Conservation (phyloP, 2,329 filamentous ascomycete genomes). For the Acrocalymma vagum region DNA sequence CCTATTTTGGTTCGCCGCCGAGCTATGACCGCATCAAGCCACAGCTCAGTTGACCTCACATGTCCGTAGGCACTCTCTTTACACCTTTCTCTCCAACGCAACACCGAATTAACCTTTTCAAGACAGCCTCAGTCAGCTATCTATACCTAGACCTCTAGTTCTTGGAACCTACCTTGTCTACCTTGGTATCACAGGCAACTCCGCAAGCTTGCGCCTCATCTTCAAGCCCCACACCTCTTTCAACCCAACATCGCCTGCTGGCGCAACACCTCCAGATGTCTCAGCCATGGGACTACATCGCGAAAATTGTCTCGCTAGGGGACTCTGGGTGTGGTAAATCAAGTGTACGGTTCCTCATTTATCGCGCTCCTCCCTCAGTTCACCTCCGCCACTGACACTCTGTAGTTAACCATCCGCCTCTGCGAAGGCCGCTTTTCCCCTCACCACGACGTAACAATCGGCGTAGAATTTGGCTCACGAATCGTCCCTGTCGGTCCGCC, state of each 20-base stretch:
- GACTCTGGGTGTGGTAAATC: conserved; percentile 97
- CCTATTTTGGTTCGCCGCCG: too few relatives aligned
- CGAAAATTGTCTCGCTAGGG: conserved; percentile 97
- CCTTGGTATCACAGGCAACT: too few relatives aligned
- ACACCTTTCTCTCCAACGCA: too few relatives aligned
- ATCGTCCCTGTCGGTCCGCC: conserved; percentile 91
- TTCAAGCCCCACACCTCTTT: conserved; percentile 14
- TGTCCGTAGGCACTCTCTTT: too few relatives aligned
- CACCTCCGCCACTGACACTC: conserved; percentile 16
- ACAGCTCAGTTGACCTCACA: too few relatives aligned
- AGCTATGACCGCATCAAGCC: too few relatives aligned
- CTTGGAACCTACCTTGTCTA: too few relatives aligned
- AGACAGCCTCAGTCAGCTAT: too few relatives aligned
- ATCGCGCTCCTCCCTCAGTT: conserved; percentile 2
- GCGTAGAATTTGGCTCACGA: conserved; percentile 93
- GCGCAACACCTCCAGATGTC: conserved; percentile 47
- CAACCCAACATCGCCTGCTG: conserved; percentile 8
- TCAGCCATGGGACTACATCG: conserved; percentile 96
- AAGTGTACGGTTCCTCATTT: conserved; percentile 56
- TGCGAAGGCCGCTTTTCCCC: conserved; percentile 95
- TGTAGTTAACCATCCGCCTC: conserved; percentile 85
- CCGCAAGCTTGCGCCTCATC: conserved; percentile 11
- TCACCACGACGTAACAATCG: conserved; percentile 96
- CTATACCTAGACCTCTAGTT: conserved; percentile 6
- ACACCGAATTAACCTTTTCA: too few relatives aligned